Evolutionary conservation across 1,139 yeast genomes (phyloP), one percentile per base, ranked within the genome.

Genomic region (Sugiyamaella novakii): DNA sequence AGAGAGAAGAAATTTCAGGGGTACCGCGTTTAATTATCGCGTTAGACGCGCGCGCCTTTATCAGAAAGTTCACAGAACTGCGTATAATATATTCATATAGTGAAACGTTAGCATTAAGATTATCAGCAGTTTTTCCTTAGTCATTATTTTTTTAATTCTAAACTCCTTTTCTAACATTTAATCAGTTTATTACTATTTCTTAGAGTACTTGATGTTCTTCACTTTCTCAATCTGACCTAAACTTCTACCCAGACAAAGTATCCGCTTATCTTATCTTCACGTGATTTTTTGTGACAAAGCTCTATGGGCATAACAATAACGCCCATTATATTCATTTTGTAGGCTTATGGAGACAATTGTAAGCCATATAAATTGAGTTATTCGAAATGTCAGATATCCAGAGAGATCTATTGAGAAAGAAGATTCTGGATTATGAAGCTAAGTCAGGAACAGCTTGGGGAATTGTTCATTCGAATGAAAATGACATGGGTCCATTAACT

Each of bases 381-480:
- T 24, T n/a, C 12, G 18, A 6, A 27, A 43, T 43, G 47, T 43
- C 47, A n/a, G 22, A 29, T 14, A 29, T 49, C 14, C 37, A 48
- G 27, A 34, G 39, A 29, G 21, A 46, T 46, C 31, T 49, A 11
- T 33, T 46, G 10, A 15, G 43, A 14, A 52, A 52, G 38, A 53
- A 52, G 45, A 46, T 52, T 10, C 36, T 38, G 29, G 47, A 47
- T 12, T 45, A 47, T 22, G 54, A 49, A 36, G 46, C 31, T 19
- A 15, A n/a, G 40, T 34, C 50, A 11, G 18, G 45, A 30, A 15
- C 15, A 25, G 28, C 40, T 14, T 8, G 54, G 49, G 41, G 24
- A 25, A 15, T 25, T 38, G 18, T 22, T 21, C 52, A 14, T 46
- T 12, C 18, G n/a, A 29, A 39, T 18, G 43, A 39, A 14, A 39